Percentiles rank a stretch among this genome's conserved stretches.
These are phyloP conservation scores for Backusella psychrophila DNA, from an alignment of 192 early-diverging fungal genomes.

Conservation along the genomic window DNA sequence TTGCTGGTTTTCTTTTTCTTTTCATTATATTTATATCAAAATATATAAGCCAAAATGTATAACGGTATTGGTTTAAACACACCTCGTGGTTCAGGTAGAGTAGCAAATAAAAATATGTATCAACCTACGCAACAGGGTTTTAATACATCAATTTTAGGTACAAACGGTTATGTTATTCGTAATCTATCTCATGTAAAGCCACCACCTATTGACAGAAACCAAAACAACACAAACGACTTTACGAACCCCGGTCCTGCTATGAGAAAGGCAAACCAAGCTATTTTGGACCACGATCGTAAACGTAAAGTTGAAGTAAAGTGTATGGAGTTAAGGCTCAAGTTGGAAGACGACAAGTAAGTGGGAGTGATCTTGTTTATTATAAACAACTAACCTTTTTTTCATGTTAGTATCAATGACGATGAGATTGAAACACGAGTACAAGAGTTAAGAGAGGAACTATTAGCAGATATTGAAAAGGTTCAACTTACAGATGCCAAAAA, in stretches of 20 bases:
- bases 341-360: conserved; percentile 70
- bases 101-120: no score
- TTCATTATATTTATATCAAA: conserved; percentile 1
- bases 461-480: conserved; percentile 45
- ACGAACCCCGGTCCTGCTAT: conserved; percentile 18
- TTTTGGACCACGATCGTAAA: conserved; percentile 84
- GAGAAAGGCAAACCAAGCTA: conserved; percentile 70
- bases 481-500: conserved; percentile 31
- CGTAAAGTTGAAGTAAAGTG: conserved; percentile 87
- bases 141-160: conserved; percentile 44
- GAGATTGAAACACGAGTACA: conserved; percentile 66
- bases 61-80: conserved; percentile 82
- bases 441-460: conserved; percentile 56
- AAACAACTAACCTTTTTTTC: neutral
- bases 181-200: conserved; percentile 76
- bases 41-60: conserved; percentile 45
- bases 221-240: conserved; percentile 19
- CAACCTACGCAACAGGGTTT: no score
- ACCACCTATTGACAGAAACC: conserved; percentile 44
- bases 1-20: neutral
- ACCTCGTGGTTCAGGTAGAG: conserved; percentile 67
- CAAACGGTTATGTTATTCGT: conserved; percentile 94
- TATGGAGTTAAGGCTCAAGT: conserved; percentile 71
- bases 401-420: conserved; percentile 51
- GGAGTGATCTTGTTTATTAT: neutral